Evolutionary conservation across 805 yeast genomes (phyloP).

Genomic region (Candida tammaniensis): DNA sequence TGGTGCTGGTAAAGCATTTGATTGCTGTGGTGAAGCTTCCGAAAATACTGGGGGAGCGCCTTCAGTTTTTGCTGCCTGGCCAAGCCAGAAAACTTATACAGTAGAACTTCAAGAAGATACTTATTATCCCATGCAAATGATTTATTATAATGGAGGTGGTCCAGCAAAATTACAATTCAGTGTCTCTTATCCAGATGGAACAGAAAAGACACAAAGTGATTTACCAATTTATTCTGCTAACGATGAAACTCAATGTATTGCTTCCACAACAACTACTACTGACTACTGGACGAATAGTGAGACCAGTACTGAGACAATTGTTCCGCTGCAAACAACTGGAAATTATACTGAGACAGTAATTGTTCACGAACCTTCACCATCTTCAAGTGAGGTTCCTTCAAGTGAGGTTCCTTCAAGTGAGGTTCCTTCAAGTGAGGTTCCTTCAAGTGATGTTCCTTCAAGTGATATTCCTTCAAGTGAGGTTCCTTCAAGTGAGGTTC

Average conservation of each 20-base stretch:
- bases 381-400: not conserved
- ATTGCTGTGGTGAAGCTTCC: conserved; percentile 3
- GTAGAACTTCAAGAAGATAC: conserved; percentile 2
- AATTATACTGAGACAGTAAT: not conserved
- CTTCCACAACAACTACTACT: not conserved
- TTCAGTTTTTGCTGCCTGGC: too few relatives aligned
- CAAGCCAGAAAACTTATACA: too few relatives aligned
- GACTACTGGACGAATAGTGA: not conserved
- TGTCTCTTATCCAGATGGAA: conserved; percentile 3
- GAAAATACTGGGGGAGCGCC: not conserved
- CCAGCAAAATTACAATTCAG: not conserved
- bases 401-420: not conserved
- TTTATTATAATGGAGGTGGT: conserved; percentile 1
- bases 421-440: too few relatives aligned
- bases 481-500: too few relatives aligned
- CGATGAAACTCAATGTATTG: not conserved
- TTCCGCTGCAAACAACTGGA: not conserved
- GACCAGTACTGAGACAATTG: not conserved
- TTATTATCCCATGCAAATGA: conserved; percentile 8
- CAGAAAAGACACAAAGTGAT: not conserved
- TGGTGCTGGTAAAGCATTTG: conserved; percentile 6
- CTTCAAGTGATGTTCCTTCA: too few relatives aligned
- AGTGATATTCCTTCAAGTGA: too few relatives aligned
- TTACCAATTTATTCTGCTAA: not conserved
- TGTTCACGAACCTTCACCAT: not conserved